Evolutionary conservation across 2,329 filamentous ascomycete genomes (phyloP).

Genomic region (Trichophyton verrucosum): DNA sequence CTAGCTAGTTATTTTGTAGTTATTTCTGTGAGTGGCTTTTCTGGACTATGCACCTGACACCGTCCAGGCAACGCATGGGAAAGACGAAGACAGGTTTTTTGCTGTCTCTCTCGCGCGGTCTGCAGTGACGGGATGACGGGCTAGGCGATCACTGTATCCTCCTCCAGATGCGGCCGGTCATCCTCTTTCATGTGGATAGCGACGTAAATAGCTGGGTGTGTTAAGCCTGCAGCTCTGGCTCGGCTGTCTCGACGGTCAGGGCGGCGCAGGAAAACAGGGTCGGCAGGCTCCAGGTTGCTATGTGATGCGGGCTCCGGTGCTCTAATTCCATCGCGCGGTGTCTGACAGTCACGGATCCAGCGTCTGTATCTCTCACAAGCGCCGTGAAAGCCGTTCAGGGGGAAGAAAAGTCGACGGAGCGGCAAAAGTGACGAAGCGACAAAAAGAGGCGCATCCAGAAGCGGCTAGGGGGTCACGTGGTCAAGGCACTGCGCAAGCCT

Average conservation of each 20-base stretch:
- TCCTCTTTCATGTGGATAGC: not conserved
- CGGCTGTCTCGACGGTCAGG: not conserved
- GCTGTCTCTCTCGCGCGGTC: not conserved
- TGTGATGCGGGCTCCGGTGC: not conserved
- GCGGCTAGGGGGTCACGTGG: not conserved
- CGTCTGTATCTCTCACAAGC: not conserved
- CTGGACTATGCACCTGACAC: not conserved
- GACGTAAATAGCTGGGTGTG: not conserved
- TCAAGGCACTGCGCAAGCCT: not conserved
- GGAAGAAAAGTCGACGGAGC: not conserved
- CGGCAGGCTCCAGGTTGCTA: not conserved
- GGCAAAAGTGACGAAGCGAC: too few species aligned
- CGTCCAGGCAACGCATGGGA: not conserved
- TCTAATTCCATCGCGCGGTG: not conserved
- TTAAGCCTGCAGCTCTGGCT: not conserved
- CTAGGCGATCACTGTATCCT: not conserved
- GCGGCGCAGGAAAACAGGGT: not conserved
- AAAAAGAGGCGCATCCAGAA: not conserved
- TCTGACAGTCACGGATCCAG: not conserved
- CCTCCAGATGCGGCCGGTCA: conserved; percentile 1
- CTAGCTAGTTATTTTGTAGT: not conserved
- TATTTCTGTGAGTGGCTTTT: not conserved
- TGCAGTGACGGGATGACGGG: not conserved
- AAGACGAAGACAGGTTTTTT: not conserved
- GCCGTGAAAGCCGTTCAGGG: not conserved